Conservation (phyloP, 345 rosid genomes). For the Melaleuca quinquenervia region DNA sequence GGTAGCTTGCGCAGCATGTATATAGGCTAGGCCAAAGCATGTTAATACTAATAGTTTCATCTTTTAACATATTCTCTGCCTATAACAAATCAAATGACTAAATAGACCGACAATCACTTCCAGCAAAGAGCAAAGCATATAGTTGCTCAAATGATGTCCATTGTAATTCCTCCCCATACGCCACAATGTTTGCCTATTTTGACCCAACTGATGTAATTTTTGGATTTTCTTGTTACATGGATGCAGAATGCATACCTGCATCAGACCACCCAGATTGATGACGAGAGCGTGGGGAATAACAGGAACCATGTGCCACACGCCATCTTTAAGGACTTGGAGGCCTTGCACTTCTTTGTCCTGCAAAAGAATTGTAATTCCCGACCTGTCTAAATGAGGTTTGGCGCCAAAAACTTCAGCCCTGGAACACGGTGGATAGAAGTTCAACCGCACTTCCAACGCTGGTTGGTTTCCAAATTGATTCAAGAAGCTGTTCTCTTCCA, state of each 20-base stretch:
- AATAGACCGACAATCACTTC: not conserved
- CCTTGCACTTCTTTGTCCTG: constrained; percentile 39
- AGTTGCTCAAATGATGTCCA: not conserved
- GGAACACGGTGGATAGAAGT: constrained; percentile 44
- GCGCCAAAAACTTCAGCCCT: constrained; percentile 36
- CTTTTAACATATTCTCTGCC: not conserved
- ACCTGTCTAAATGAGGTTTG: constrained; percentile 47
- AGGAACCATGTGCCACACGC: constrained; percentile 33
- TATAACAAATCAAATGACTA: not conserved
- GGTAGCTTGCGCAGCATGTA: not conserved
- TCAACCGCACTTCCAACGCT: constrained; percentile 26
- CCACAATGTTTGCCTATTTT: not conserved
- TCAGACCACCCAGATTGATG: constrained; percentile 44
- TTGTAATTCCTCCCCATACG: not conserved
- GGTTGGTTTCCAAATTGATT: constrained; percentile 28
- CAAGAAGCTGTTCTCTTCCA: constrained; percentile 35
- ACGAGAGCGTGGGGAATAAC: constrained; percentile 36
- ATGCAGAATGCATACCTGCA: constrained; percentile 14
- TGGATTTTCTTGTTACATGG: not conserved
- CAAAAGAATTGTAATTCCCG: constrained; percentile 37
- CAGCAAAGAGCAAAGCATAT: not conserved
- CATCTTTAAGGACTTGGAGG: constrained; percentile 25
- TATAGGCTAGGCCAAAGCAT: not conserved
- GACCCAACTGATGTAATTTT: not conserved
- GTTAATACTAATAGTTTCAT: not conserved